Evolutionary conservation across 1,284 basidiomycete species (phyloP).

Genomic region (Peniophora sp.): DNA sequence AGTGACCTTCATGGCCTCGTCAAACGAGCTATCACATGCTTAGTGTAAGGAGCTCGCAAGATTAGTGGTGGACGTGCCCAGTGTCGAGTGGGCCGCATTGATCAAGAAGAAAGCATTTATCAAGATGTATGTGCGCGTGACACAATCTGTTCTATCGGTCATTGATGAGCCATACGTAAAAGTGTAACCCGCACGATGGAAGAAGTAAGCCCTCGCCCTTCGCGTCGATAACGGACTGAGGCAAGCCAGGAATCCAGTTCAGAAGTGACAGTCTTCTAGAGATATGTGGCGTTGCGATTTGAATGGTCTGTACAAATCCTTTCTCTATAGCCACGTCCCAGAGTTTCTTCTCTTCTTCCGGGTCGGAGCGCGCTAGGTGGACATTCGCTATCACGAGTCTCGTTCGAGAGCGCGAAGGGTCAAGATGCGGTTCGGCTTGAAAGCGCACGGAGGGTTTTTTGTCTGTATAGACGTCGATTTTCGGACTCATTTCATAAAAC

Average conservation of each 20-base stretch:
- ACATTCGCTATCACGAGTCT: slow-evolving; percentile 4
- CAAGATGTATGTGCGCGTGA: slow-evolving; percentile 59
- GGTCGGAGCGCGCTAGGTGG: slow-evolving; percentile 1
- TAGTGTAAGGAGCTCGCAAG: slow-evolving; percentile 2
- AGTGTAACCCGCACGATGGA: slow-evolving; percentile 35
- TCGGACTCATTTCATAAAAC: too few species aligned
- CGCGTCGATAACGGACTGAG: slow-evolving; percentile 23
- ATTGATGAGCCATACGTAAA: slow-evolving; percentile 6
- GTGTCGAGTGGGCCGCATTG: slow-evolving; percentile 39
- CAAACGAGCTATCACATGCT: too few species aligned
- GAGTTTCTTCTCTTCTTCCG: slow-evolving; percentile 10
- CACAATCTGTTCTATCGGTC: slow-evolving; percentile 35
- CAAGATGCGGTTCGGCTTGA: too few species aligned
- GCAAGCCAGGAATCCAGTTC: slow-evolving; percentile 1
- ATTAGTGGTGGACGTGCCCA: slow-evolving; percentile 31
- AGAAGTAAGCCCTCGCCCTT: slow-evolving; percentile 36
- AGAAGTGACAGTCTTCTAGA: not conserved
- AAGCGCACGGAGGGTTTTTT: too few species aligned
- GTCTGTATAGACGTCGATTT: too few species aligned
- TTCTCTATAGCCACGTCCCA: slow-evolving; percentile 19
- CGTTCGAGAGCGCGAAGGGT: too few species aligned
- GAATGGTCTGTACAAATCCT: slow-evolving; percentile 14
- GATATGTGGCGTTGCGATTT: slow-evolving; percentile 10
- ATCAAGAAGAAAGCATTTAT: slow-evolving; percentile 60
- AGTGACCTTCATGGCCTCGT: slow-evolving; percentile 47